Evolutionary conservation across 2,329 filamentous ascomycete genomes (phyloP).

Genomic region (Trichoderma simmonsii): DNA sequence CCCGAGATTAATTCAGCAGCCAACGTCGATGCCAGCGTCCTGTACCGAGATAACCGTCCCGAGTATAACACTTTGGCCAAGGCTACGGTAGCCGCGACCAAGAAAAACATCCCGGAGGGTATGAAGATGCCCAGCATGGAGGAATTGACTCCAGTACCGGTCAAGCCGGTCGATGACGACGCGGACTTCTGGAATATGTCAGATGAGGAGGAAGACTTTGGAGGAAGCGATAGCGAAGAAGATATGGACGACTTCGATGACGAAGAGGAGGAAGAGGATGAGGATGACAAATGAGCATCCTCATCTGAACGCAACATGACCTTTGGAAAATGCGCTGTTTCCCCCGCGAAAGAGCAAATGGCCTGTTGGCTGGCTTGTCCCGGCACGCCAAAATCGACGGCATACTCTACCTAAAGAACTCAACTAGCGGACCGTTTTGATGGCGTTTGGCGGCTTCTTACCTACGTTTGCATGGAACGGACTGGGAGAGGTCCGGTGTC

Average conservation of each 20-base stretch:
- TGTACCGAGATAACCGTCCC: conserved; percentile 70
- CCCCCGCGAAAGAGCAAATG: not conserved
- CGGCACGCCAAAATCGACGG: not conserved
- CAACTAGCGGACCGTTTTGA: not conserved
- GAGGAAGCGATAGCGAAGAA: conserved; percentile 67
- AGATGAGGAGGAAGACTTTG: conserved; percentile 74
- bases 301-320: not conserved
- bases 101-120: conserved; percentile 72
- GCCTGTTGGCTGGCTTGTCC: not conserved
- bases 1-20: conserved; percentile 91
- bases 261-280: conserved; percentile 51
- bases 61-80: conserved; percentile 68
- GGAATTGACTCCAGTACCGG: conserved; percentile 58
- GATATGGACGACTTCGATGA: conserved; percentile 55
- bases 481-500: not conserved
- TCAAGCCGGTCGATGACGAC: conserved; percentile 62
- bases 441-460: conserved; percentile 16
- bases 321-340: not conserved
- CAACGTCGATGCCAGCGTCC: conserved; percentile 88
- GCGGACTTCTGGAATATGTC: conserved; percentile 80
- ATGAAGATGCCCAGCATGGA: conserved; percentile 79
- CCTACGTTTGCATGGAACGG: conserved; percentile 6
- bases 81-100: conserved; percentile 68
- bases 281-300: conserved; percentile 41
- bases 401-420: not conserved